Conservation (phyloP, 805 yeast genomes). For the Kuraishia hungarica region DNA sequence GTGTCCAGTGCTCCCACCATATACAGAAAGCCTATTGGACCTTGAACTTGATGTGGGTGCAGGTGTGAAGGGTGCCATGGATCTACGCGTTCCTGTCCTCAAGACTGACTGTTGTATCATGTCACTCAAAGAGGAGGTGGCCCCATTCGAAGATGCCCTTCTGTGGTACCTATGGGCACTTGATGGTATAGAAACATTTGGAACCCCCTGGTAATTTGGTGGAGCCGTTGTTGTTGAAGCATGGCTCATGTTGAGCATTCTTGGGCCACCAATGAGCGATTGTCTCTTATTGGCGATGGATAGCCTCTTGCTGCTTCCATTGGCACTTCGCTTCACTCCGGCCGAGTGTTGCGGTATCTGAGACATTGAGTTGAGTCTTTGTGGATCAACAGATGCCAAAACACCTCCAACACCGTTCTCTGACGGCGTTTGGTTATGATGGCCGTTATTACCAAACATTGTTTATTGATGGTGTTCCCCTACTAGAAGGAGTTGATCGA, state of each 20-base stretch:
- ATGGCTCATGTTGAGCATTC: conserved; percentile 10
- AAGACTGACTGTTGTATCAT: background rate
- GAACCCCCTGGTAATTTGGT: conserved; percentile 14
- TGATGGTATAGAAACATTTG: conserved; percentile 11
- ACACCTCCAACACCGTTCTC: background rate
- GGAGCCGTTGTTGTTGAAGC: conserved; percentile 2
- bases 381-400: background rate
- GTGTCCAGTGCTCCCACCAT: conserved; percentile 5
- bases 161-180: conserved; percentile 2
- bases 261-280: conserved; percentile 21
- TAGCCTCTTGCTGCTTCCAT: background rate
- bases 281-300: conserved; percentile 14
- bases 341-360: conserved; percentile 18
- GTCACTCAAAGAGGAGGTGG: conserved; percentile 5
- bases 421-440: background rate
- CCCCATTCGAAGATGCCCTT: background rate
- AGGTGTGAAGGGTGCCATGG: conserved; percentile 8
- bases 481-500: background rate
- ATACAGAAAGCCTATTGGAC: conserved; percentile 9
- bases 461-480: background rate
- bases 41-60: conserved; percentile 8
- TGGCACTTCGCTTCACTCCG: conserved; percentile 13
- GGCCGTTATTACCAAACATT: background rate
- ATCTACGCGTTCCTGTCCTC: conserved; percentile 12
- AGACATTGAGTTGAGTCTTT: conserved; percentile 3